Evolutionary conservation across 805 yeast species (phyloP).

Genomic region (Candida ponderosae): DNA sequence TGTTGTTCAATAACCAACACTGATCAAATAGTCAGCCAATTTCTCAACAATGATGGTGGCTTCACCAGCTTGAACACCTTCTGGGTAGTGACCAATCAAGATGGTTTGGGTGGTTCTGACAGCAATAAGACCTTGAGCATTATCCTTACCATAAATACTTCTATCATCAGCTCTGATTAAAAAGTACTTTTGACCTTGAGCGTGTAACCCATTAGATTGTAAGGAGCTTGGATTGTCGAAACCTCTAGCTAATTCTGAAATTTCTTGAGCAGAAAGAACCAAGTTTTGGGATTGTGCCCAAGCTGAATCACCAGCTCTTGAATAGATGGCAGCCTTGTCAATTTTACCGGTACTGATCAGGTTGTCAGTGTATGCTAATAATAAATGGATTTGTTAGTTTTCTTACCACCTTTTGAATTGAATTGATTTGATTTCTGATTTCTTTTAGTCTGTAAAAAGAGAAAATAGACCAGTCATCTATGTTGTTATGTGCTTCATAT

Average conservation of each 20-base stretch:
- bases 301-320: conserved; percentile 87
- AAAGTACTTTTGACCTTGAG: conserved; percentile 82
- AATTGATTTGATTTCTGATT: too few relatives aligned
- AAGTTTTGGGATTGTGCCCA: conserved; percentile 86
- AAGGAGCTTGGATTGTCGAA: conserved; percentile 71
- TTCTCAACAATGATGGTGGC: conserved; percentile 94
- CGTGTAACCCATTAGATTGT: conserved; percentile 81
- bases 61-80: conserved; percentile 87
- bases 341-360: conserved; percentile 79
- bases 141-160: conserved; percentile 89
- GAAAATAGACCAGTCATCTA: too few relatives aligned
- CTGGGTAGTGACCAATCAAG: conserved; percentile 88
- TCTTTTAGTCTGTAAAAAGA: background rate
- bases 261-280: conserved; percentile 59
- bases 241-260: conserved; percentile 66
- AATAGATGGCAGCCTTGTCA: conserved; percentile 88
- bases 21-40: conserved; percentile 88
- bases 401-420: too few relatives aligned
- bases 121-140: conserved; percentile 79
- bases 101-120: conserved; percentile 94
- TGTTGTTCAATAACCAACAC: conserved; percentile 60
- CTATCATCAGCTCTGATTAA: conserved; percentile 85
- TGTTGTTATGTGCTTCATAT: background rate
- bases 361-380: conserved; percentile 88
- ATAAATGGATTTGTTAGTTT: background rate